phyloP scores from a whole-genome alignment of 2,329 filamentous ascomycete genomes.

The Phyllosticta citribraziliensis region DNA sequence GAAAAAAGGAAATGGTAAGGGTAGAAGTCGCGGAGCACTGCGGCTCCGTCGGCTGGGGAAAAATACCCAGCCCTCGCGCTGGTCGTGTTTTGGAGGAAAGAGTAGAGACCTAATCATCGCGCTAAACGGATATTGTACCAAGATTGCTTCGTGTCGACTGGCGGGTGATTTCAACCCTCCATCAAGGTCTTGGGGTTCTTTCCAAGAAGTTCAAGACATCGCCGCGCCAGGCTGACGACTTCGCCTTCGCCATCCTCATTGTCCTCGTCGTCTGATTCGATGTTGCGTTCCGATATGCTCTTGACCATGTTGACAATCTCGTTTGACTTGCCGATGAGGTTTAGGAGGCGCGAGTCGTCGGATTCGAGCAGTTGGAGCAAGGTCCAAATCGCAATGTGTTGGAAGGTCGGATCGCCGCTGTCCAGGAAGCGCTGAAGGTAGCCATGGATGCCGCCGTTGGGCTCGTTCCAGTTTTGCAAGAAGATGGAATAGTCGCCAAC shows the following conservation, averaged over 20 bases:
- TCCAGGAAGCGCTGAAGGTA: conserved; percentile 89
- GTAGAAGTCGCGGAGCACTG: not conserved
- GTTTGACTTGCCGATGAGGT: conserved; percentile 77
- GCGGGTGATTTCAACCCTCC: conserved; percentile 49
- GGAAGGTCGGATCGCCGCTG: conserved; percentile 92
- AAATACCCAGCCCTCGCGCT: conserved; percentile 7
- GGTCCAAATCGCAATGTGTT: conserved; percentile 99
- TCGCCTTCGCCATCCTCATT: conserved; percentile 88
- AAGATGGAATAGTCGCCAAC: conserved; percentile 97
- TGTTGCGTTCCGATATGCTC: conserved; percentile 77
- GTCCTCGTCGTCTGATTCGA: conserved; percentile 78
- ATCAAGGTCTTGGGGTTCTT: conserved; percentile 72
- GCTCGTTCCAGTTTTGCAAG: conserved; percentile 85
- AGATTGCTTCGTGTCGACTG: not conserved
- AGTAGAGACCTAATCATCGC: not conserved
- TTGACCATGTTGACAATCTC: conserved; percentile 90
- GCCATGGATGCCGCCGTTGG: conserved; percentile 88
- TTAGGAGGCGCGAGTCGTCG: conserved; percentile 80
- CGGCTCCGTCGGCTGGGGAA: not conserved
- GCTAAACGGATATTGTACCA: not conserved
- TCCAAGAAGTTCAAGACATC: conserved; percentile 78
- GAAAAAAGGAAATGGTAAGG: not conserved
- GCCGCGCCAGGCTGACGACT: conserved; percentile 80
- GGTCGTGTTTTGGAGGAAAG: conserved; percentile 6
- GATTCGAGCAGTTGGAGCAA: conserved; percentile 91